phyloP scores from a whole-genome alignment of 192 early-diverging fungal species.

The Tieghemiomyces parasiticus region DNA sequence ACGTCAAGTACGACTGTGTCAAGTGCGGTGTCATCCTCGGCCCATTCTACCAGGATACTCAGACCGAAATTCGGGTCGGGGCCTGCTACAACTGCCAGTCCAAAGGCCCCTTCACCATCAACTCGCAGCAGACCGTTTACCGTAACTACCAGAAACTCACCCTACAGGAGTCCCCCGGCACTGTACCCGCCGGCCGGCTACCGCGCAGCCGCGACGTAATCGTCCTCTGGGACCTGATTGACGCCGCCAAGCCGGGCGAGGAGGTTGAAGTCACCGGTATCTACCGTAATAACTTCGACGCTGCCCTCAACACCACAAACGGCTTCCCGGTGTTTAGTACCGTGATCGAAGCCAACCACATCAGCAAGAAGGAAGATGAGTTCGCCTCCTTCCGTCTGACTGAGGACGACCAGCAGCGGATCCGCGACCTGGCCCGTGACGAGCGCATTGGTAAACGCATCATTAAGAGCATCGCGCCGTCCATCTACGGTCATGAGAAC shows the following conservation, averaged over 20 bases:
- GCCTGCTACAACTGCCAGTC: conserved; percentile 81
- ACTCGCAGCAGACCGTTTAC: conserved; percentile 92
- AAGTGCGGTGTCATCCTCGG: conserved; percentile 86
- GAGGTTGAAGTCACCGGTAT: conserved; percentile 91
- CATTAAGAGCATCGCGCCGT: conserved; percentile 89
- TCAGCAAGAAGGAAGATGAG: conserved; percentile 75
- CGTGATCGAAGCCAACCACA: conserved; percentile 93
- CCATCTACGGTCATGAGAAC: conserved; percentile 97
- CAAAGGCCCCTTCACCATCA: conserved; percentile 80
- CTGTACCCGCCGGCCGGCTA: conserved; percentile 85
- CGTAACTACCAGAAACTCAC: conserved; percentile 95
- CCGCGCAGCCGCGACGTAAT: conserved; percentile 91
- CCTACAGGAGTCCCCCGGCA: conserved; percentile 89
- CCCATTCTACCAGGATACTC: conserved; percentile 87
- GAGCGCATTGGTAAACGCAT: conserved; percentile 68
- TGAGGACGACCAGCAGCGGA: conserved; percentile 75
- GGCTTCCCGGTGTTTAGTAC: conserved; percentile 97
- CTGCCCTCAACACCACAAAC: conserved; percentile 68
- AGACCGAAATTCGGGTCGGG: conserved; percentile 67
- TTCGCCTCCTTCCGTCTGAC: conserved; percentile 78
- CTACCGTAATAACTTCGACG: conserved; percentile 92
- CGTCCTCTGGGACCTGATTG: conserved; percentile 90
- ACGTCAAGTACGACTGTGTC: conserved; percentile 88
- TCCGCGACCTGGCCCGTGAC: conserved; percentile 62
- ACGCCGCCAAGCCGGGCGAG: conserved; percentile 89